Conservation (phyloP, 1,284 basidiomycete genomes). For the Puccinia novopanici region DNA sequence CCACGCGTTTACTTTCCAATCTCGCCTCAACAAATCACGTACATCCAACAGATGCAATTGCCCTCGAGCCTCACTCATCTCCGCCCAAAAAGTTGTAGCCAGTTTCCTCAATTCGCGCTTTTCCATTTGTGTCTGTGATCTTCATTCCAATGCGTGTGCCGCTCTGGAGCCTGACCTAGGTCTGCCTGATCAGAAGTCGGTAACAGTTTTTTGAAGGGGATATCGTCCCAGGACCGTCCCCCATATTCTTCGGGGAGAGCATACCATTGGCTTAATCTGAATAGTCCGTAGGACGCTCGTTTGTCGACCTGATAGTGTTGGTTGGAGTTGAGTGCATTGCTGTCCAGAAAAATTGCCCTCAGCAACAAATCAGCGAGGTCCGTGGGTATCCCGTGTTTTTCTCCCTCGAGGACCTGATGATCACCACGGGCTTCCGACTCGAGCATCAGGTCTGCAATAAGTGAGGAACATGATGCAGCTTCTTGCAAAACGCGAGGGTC, state of each 20-base stretch:
- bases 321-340: conserved; percentile 50
- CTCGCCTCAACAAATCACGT: conserved; percentile 58
- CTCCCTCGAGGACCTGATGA: conserved; percentile 24
- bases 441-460: conserved; percentile 57
- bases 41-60: conserved; percentile 57
- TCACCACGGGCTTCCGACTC: conserved; percentile 52
- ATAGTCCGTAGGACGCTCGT: conserved; percentile 49
- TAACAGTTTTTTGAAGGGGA: background rate
- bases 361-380: conserved; percentile 54
- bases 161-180: background rate
- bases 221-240: background rate
- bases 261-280: conserved; percentile 48
- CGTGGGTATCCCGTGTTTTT: conserved; percentile 49
- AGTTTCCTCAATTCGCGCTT: conserved; percentile 48
- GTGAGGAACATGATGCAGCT: conserved; percentile 56
- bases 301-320: conserved; percentile 51
- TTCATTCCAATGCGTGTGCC: background rate
- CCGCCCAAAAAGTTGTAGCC: conserved; percentile 56
- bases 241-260: conserved; percentile 6
- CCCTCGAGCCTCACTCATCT: conserved; percentile 57
- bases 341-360: conserved; percentile 55
- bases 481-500: conserved; percentile 57
- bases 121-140: conserved; percentile 2
- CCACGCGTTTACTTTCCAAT: conserved; percentile 59
- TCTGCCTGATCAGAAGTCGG: background rate